Evolutionary conservation across 2,329 filamentous ascomycete species (phyloP).

Genomic region (Diaporthe sp.): DNA sequence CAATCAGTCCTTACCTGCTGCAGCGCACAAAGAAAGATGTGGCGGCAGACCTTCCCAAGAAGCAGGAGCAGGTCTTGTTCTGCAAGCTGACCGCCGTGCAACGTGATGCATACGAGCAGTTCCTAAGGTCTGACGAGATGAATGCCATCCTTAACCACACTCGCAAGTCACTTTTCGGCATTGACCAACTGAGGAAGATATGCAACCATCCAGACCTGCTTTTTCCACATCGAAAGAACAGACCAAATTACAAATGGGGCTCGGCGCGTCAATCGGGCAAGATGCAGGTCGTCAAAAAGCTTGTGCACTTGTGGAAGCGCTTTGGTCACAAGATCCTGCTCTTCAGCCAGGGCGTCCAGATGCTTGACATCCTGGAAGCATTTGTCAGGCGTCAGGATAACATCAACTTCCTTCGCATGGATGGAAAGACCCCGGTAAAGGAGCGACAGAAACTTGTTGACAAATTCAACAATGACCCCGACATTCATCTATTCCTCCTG

Average conservation of each 20-base stretch:
- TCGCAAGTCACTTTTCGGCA: slow-evolving; percentile 86
- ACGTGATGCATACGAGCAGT: slow-evolving; percentile 83
- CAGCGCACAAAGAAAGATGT: slow-evolving; percentile 96
- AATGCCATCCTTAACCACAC: slow-evolving; percentile 82
- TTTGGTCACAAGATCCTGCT: slow-evolving; percentile 93
- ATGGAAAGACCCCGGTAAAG: slow-evolving; percentile 90
- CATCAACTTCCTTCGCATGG: slow-evolving; percentile 89
- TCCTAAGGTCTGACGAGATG: slow-evolving; percentile 87
- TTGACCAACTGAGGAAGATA: slow-evolving; percentile 94
- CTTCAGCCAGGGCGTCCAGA: slow-evolving; percentile 93
- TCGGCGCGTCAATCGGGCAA: slow-evolving; percentile 87
- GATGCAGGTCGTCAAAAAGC: slow-evolving; percentile 91
- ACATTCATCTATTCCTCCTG: slow-evolving; percentile 89
- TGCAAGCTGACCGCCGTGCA: slow-evolving; percentile 90
- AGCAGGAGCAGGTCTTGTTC: slow-evolving; percentile 96
- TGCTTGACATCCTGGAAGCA: slow-evolving; percentile 93
- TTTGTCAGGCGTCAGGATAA: slow-evolving; percentile 78
- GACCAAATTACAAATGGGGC: slow-evolving; percentile 82
- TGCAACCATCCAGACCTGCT: slow-evolving; percentile 96
- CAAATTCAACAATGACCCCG: slow-evolving; percentile 86
- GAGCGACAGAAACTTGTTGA: slow-evolving; percentile 92
- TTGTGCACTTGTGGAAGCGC: slow-evolving; percentile 90
- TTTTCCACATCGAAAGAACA: slow-evolving; percentile 69
- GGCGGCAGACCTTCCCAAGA: slow-evolving; percentile 91
- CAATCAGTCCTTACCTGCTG: slow-evolving; percentile 92